Conservation (phyloP, 2,329 filamentous ascomycete genomes). For the Fusarium sp. region DNA sequence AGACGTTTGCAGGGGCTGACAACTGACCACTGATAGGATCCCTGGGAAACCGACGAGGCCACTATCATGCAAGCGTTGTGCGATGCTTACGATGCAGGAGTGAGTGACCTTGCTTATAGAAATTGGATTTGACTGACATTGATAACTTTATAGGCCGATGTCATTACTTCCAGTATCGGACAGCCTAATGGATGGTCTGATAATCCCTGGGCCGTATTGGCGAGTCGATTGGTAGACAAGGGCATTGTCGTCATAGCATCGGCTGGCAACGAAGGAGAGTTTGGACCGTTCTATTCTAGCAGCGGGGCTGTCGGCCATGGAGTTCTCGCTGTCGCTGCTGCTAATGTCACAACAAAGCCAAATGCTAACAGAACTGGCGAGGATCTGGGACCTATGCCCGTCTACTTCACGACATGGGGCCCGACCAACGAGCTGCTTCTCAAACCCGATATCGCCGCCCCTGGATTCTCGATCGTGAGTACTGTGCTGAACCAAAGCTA, state of each 20-base stretch:
- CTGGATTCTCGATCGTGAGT: conserved; percentile 65
- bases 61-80: conserved; percentile 56
- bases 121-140: conserved; percentile 1
- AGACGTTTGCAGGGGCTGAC: not conserved
- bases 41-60: conserved; percentile 53
- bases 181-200: conserved; percentile 57
- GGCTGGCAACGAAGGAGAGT: conserved; percentile 65
- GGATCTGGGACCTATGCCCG: conserved; percentile 55
- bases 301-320: conserved; percentile 52
- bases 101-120: conserved; percentile 25
- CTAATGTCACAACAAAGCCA: conserved; percentile 61
- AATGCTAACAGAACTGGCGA: conserved; percentile 50
- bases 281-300: conserved; percentile 63
- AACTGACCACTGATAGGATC: conserved; percentile 36
- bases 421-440: conserved; percentile 66
- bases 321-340: conserved; percentile 56
- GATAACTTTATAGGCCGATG: conserved; percentile 53
- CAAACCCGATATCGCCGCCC: conserved; percentile 66
- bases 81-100: conserved; percentile 55
- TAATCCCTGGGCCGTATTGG: conserved; percentile 60
- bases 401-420: conserved; percentile 66
- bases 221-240: conserved; percentile 58
- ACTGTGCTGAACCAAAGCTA: conserved; percentile 63
- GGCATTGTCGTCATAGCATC: conserved; percentile 66
- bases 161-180: conserved; percentile 61